Base-by-base conservation (phyloP, 1,139 yeast species). In the Geotrichum bryndzae region DNA sequence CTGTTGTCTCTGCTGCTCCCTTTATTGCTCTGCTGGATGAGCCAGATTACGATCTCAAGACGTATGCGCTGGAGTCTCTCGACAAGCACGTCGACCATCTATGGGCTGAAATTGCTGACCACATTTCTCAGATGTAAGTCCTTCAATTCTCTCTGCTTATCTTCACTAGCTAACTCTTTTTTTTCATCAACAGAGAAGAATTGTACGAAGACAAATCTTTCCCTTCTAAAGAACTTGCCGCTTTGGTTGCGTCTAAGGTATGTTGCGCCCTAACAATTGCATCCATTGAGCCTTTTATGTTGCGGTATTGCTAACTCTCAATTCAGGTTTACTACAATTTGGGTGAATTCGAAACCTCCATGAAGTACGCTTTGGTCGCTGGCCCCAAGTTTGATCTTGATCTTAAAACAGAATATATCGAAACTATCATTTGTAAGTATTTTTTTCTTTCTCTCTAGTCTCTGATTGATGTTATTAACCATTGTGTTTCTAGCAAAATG, bases 101-200 rank as follows among this genome's bases (percentile, higher is more conserved):
- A 67, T 94, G 99, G 99, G 92, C 98, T 2, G 99, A 94, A 78
- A 89, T 95, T 64, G 96, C 99, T 65, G 95, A 94, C 76, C 86
- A 84, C 72, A 84, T 94, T 67, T 80, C 90, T 55, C 94, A 88
- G 65, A 80, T 90, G 74, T 73, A 68, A 52, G 74, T 59, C 11
- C 27, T 23, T 7, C 27, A 48, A 50, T 51, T 45, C 38, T 29
- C 51, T 22, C 29, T 29, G 25, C 22, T 31, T 18, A n/a, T n/a
- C 25, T 25, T 46, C 22, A 18, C 41, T 50, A 7, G 18, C n/a
- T 23, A 7, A 51, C 61, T 59, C 56, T 27, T 52, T 62, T 29
- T 55, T 55, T 52, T 7, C 51, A 31, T 41, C 18, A 15, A 31
- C 57, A 73, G 75, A 71, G 99, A 94, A 77, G 96, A 90, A 66